Evolutionary conservation across 352 stramenopile species (phyloP), one percentile per base, ranked within the genome.

Genomic region (Phytophthora vignae): DNA sequence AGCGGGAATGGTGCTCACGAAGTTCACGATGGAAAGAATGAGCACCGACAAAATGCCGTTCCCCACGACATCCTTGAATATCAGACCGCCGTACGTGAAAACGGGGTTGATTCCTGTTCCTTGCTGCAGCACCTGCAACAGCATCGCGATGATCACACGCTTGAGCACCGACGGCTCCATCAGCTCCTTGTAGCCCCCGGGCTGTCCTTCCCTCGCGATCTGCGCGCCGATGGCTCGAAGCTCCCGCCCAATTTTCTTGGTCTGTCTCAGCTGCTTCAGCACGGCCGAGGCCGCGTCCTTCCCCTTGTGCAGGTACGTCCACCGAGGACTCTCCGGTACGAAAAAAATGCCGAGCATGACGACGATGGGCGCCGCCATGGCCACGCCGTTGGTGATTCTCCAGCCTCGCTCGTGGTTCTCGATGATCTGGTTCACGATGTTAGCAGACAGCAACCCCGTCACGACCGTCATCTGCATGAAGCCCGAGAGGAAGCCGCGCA

Each of bases 391-490:
- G 6, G 77, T 87, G 31, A 74, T 83, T 59, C 79, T 70, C 79
- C 79, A 87, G 17, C 77, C 77, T 29, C 71, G 63, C 22, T 66
- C 50, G 31, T 74, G 53, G 44, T 83, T 69, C 60, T 83, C 57
- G 27, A 87, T 74, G 59, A 81, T 73, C 33, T 78, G 59, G 67
- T 84, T 87, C 4, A 83, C 67, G 49, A 79, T 74, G 64, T 85
- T 87, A 25, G 79, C 77, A 21, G 69, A 67, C 10, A 87, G 63
- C 4, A 88, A 57, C 14, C 82, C 80, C 8, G 80, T 88, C 46
- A 83, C 77, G 55, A 88, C 67, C 11, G 78, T 84, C 81, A 89
- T 87, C 60, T 89, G 81, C 81, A 88, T 90, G 46, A 89, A 90
- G 21, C 83, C 83, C 31, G 80, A 84, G 21, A 90, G 73, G 33